Base-by-base conservation (phyloP, 768 basidiomycete species). In the Amanita exitialis region DNA sequence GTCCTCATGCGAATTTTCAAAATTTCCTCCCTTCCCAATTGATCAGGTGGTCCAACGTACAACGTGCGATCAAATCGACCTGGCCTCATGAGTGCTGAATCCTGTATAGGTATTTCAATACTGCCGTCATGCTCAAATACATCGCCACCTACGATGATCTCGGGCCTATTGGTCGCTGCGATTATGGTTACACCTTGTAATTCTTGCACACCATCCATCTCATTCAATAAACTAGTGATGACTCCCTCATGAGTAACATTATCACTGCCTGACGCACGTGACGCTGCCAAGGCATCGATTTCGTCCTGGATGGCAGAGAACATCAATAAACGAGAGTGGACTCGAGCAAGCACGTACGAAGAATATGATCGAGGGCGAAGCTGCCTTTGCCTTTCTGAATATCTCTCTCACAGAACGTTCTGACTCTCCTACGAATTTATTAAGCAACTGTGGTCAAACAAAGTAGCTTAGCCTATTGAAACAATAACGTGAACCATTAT, bases 141-240 rank as follows among this genome's bases (percentile, higher is more conserved):
- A 23, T 23, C 27, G 6, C 2, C 13, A 47, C 52, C 37, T 41
- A 74, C 89, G 63, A 96, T 82, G n/a, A 82, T 80, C 54, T 96
- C 93, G 6, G 96, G 96, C 51, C 94, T 70, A 63, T 99, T 98
- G 10, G 96, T 99, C 0, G 96, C 96, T 1, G 92, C 96, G 8
- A 99, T 79, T 30, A 97, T 80, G 0, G 90, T 94, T n/a, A 99
- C 96, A 0, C 94, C 93, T 15, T 86, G 72, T 16, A 98, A 73
- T 66, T 95, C 92, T 66, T 97, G 90, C 0, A 98, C 88, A 16
- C 96, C 96, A 61, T 98, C 96, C 92, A 98, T 98, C 63, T 99
- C 96, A 61, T 95, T 98, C 51, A 99, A 64, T 10, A 99, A 72
- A 54, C 83, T 95, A 1, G 94, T 94, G 6, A 99, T 74, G 10